Percentiles rank a stretch among this genome's conserved stretches.
These are phyloP conservation scores for Punica granatum DNA, from an alignment of 345 rosid species.

Conservation along the genomic window DNA sequence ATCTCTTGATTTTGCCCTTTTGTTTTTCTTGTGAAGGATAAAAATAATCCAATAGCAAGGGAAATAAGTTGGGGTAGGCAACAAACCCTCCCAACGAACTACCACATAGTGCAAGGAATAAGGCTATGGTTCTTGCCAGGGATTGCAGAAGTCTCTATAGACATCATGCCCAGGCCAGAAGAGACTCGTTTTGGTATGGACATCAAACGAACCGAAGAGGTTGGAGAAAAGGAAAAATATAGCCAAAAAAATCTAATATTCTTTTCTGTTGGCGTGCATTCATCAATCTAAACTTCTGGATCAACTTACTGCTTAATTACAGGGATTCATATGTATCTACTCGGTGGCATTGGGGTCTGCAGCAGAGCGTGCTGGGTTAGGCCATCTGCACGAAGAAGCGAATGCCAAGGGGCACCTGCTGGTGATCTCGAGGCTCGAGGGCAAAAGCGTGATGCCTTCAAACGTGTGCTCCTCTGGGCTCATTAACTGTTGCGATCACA, in stretches of 20 bases:
- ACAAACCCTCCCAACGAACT: conserved; percentile 12
- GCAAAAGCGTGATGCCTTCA: conserved; percentile 36
- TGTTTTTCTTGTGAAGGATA: conserved; percentile 22
- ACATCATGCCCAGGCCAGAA: conserved; percentile 17
- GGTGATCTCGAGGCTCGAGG: conserved; percentile 34
- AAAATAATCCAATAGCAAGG: conserved; percentile 9
- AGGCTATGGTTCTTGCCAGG: conserved; percentile 49
- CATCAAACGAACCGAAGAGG: conserved; percentile 40
- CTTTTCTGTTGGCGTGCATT: neutral
- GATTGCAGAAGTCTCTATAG: conserved; percentile 20
- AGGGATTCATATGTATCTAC: conserved; percentile 38
- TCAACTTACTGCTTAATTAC: neutral
- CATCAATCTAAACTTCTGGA: neutral
- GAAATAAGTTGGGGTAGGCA: conserved; percentile 21
- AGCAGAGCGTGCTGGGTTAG: conserved; percentile 32
- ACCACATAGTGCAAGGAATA: conserved; percentile 25
- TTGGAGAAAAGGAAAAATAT: neutral
- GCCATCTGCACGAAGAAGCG: conserved; percentile 26
- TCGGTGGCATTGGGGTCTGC: conserved; percentile 27
- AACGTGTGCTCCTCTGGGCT: conserved; percentile 24
- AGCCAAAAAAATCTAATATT: neutral
- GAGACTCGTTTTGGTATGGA: conserved; percentile 33
- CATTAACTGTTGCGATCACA: conserved; percentile 28
- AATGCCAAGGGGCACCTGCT: conserved; percentile 22
- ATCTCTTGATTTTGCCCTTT: neutral